phyloP scores from a whole-genome alignment of 306 rosid genomes.

The Hippophae rhamnoides region DNA sequence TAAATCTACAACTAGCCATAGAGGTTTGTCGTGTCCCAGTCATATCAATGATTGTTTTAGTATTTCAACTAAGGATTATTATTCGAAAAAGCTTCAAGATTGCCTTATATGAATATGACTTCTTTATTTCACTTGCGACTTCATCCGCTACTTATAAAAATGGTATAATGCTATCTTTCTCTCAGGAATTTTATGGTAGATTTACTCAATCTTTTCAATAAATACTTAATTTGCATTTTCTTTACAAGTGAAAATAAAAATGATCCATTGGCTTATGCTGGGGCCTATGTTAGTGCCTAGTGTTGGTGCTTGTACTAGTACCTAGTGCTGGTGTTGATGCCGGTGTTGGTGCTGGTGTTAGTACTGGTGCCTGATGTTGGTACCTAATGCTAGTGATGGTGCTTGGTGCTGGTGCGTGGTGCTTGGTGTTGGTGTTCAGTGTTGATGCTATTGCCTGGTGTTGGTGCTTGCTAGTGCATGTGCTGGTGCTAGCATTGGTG shows the following conservation, averaged over 20 bases:
- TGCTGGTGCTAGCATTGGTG: no score
- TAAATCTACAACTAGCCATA: slow-evolving; percentile 1
- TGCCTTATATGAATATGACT: slow-evolving; percentile 70
- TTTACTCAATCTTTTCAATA: not conserved
- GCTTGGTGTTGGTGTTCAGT: no score
- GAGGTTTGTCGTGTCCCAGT: slow-evolving; percentile 7
- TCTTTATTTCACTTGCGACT: slow-evolving; percentile 87
- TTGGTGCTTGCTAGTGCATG: no score
- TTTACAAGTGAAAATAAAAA: slow-evolving; percentile 78
- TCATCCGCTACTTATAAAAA: slow-evolving; percentile 89
- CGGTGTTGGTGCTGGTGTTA: no score
- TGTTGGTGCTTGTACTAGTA: no score
- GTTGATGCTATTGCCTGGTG: no score
- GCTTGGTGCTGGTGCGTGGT: no score
- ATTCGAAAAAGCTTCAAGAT: slow-evolving; percentile 76
- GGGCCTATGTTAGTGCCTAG: no score
- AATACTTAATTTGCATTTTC: slow-evolving; percentile 18
- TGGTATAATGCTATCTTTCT: slow-evolving; percentile 36
- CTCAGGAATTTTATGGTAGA: slow-evolving; percentile 1
- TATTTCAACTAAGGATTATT: slow-evolving; percentile 80
- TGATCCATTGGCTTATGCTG: slow-evolving; percentile 54
- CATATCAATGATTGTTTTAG: slow-evolving; percentile 18
- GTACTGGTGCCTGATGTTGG: no score
- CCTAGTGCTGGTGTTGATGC: no score
- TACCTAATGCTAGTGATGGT: no score